Base-by-base conservation (phyloP, 192 early-diverging fungal species). In the Backusella parvicylindrica region DNA sequence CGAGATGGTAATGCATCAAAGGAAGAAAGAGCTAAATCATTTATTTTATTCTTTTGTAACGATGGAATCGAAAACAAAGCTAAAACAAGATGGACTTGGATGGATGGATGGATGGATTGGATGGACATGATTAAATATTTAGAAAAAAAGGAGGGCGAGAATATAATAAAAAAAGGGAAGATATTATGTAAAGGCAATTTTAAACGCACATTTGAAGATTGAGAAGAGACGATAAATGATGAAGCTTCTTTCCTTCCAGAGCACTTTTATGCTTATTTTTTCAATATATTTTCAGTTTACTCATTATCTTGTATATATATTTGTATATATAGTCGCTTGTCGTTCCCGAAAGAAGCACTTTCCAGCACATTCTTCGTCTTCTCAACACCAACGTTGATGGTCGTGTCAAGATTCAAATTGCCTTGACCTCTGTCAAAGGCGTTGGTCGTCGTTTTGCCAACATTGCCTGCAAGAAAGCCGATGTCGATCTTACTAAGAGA, bases 381-480 rank as follows among this genome's bases (percentile, higher is more conserved):
- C 68, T 70, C 38, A 70, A 70, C 68, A 70, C 68, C 30, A 98
- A 98, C 92, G 92, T 98, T 84, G 92, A 97, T 83, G 97, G 97
- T 73, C 92, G 93, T 86, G 88, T 86, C 78, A 98, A 97, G 87
- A 89, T 96, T 80, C 92, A 95, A 91, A 97, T 93, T 88, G 96
- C 97, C 82, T 85, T 98, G 88, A 97, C 95, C 66, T 87, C 91
- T 84, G 97, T 98, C 89, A 95, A 96, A 91, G 97, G 97, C 92
- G 93, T 96, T 75, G 97, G 97, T 91, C 93, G 96, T 76, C 93
- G 97, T 81, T 98, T 96, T 88, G 89, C 97, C 83, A 98, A 97
- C 92, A 81, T 98, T 79, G 95, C 96, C 71, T 95, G 92, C 89
- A 98, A 98, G 92, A 98, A 98, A 91, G 97, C 97, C 71, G 97